These are phyloP conservation scores for Aspergillus calidoustus DNA, from an alignment of 2,329 filamentous ascomycete species.

Conservation along the genomic window DNA sequence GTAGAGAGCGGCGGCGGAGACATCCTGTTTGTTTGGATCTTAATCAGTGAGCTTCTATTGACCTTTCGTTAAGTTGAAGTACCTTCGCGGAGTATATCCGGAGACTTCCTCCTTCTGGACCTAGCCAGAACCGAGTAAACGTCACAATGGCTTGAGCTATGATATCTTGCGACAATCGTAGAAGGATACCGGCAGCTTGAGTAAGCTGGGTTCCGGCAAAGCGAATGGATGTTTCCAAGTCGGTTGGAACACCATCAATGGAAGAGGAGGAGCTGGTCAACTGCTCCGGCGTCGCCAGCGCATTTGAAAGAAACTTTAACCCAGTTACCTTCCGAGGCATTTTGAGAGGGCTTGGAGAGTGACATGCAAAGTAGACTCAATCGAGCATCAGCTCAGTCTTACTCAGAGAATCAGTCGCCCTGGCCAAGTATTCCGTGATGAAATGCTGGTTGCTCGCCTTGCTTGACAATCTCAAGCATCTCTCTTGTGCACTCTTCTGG, in stretches of 20 bases:
- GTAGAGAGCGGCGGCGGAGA: constrained; percentile 81
- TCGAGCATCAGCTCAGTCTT: not conserved
- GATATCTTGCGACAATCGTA: constrained; percentile 82
- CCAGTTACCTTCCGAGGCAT: constrained; percentile 29
- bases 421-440: not conserved
- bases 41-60: not conserved
- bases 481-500: not conserved
- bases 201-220: constrained; percentile 52
- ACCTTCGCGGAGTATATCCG: constrained; percentile 50
- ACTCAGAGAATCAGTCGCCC: not conserved
- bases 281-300: constrained; percentile 51
- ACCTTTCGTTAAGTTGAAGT: not conserved
- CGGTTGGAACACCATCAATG: constrained; percentile 47
- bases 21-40: constrained; percentile 59
- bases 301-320: constrained; percentile 48
- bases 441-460: not conserved
- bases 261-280: constrained; percentile 50
- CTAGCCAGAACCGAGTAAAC: constrained; percentile 79
- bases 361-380: not conserved
- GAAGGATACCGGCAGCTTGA: constrained; percentile 63
- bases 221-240: constrained; percentile 49
- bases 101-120: constrained; percentile 50
- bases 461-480: not conserved
- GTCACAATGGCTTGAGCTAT: constrained; percentile 85
- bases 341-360: not conserved